Evolutionary conservation across 192 early-diverging fungal species (phyloP).

Genomic region (Coemansia sp.): DNA sequence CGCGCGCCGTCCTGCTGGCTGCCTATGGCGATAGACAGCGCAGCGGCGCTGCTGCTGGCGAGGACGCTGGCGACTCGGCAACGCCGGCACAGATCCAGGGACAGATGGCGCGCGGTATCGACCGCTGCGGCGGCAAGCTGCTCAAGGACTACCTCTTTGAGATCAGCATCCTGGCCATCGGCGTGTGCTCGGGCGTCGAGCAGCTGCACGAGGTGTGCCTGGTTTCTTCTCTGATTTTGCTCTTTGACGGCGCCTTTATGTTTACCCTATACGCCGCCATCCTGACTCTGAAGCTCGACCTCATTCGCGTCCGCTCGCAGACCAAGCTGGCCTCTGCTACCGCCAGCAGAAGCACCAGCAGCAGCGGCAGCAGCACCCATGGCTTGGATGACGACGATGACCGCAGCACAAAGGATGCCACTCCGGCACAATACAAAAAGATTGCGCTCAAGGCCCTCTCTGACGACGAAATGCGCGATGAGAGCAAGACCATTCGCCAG

Average conservation of each 20-base stretch:
- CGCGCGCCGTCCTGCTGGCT: slow-evolving; percentile 71
- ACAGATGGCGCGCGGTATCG: slow-evolving; percentile 64
- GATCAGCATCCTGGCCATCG: slow-evolving; percentile 71
- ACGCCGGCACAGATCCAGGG: slow-evolving; percentile 56
- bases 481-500: slow-evolving; percentile 45
- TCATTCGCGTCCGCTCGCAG: slow-evolving; percentile 52
- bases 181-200: slow-evolving; percentile 69
- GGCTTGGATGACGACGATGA: slow-evolving; percentile 25
- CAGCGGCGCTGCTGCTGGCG: slow-evolving; percentile 4
- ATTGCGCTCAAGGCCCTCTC: slow-evolving; percentile 61
- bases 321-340: slow-evolving; percentile 20
- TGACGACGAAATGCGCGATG: slow-evolving; percentile 51
- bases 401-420: slow-evolving; percentile 14
- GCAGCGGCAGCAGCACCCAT: no score
- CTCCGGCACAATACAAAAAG: slow-evolving; percentile 56
- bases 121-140: slow-evolving; percentile 59
- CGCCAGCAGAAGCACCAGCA: no score
- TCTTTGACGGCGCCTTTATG: slow-evolving; percentile 78
- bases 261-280: slow-evolving; percentile 85
- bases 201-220: slow-evolving; percentile 81
- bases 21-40: slow-evolving; percentile 35
- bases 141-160: slow-evolving; percentile 80
- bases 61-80: slow-evolving; percentile 5
- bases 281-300: slow-evolving; percentile 83
- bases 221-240: slow-evolving; percentile 71